Evolutionary conservation across 106 monocot genomes (phyloP), one percentile per base, ranked within the genome.

Genomic region (Apostasia shenzhenica): DNA sequence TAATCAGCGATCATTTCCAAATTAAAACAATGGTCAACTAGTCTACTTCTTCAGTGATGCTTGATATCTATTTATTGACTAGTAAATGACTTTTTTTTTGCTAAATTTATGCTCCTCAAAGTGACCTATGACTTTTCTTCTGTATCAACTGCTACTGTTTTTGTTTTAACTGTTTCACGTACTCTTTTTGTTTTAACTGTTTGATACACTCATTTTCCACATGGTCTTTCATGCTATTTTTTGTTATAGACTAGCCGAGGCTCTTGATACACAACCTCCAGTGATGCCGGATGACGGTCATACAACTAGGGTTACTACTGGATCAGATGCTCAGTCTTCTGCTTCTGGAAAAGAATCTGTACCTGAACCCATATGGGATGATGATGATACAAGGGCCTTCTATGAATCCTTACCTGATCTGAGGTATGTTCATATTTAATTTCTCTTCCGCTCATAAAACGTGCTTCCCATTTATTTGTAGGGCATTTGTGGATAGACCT

Each of bases 391-490:
- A 6, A 84, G 75, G 54, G 66, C 92, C 14, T 97, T 97, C 78
- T 97, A 97, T 74, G 97, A 97, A 85, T 89, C 85, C 54, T 81
- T 97, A 64, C 89, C 97, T 72, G 97, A 97, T 83, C 83, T 97
- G 48, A 97, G 97, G 97, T 92, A 71, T 77, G 59, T 72, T 73
- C 38, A 9, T 11, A 39, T 8, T 62, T 39, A 39, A 68, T 54
- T 45, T 42, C 44, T 72, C 48, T 41, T 45, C 38, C 9, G 37
- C 42, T 55, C 5, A 48, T 55, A 14, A 14, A 11, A 67, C 37
- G n/a, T 71, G n/a, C 10, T 26, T 26, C 26, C 26, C 26, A 26
- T 26, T 26, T 26, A 26, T 26, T 26, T 26, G 26, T 26, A 26
- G 26, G 26, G 26, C 26, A 26, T 26, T 26, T 26, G 26, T 26